A percentile compares a stretch with the other conserved stretches of the same genome.
These are phyloP conservation scores for Solanum sitiens DNA, from an alignment of 257 asterid species.

Conservation along the genomic window DNA sequence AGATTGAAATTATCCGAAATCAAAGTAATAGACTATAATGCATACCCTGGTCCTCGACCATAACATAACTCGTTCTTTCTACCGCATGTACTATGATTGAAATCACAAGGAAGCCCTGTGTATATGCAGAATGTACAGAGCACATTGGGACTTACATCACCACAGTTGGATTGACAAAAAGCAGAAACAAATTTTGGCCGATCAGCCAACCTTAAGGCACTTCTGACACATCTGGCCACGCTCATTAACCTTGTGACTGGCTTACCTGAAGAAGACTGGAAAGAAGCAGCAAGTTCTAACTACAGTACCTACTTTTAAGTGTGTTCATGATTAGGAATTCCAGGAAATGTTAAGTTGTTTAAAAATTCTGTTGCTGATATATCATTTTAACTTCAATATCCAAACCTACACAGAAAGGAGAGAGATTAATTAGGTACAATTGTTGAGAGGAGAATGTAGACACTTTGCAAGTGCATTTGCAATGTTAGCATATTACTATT, in stretches of 20 bases:
- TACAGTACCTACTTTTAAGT: no score
- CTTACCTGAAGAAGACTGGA: constrained; percentile 59
- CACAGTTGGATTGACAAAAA: constrained; percentile 94
- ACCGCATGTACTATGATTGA: constrained; percentile 94
- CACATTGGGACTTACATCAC: constrained; percentile 99
- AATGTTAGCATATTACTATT: no score
- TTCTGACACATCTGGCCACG: constrained; percentile 78
- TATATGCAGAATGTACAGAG: constrained; percentile 94
- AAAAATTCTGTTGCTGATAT: no score
- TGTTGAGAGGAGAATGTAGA: no score
- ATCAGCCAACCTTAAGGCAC: constrained; percentile 59
- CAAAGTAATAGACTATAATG: neutral
- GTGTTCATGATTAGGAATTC: no score
- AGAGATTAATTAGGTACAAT: no score
- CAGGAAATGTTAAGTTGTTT: no score
- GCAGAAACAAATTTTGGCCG: constrained; percentile 86
- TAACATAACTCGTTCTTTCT: constrained; percentile 96
- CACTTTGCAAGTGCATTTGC: no score
- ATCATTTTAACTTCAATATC: no score
- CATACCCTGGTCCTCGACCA: constrained; percentile 98
- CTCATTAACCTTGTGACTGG: constrained; percentile 56
- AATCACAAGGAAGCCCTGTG: constrained; percentile 93
- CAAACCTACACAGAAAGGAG: no score
- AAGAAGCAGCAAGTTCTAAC: constrained; percentile 90
- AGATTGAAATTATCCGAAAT: neutral